Conservation (phyloP, 2,329 filamentous ascomycete genomes). For the Xylaria multiplex region DNA sequence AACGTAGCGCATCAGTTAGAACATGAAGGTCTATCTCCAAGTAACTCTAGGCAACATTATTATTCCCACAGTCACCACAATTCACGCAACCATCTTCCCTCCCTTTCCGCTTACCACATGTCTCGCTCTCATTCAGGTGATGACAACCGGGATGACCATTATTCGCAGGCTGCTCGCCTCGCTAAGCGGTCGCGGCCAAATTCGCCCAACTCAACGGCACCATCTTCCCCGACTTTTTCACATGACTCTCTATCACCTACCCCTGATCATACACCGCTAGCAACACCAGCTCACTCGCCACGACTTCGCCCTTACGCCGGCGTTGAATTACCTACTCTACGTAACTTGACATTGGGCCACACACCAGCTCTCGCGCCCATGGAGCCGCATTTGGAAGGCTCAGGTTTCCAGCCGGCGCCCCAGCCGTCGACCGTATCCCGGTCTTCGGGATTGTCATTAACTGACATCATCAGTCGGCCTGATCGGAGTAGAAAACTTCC, state of each 20-base stretch:
- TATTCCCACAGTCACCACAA: constrained; percentile 60
- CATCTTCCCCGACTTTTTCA: constrained; percentile 94
- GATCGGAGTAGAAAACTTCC: constrained; percentile 91
- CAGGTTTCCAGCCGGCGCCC: constrained; percentile 55
- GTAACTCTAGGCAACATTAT: constrained; percentile 63
- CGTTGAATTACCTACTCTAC: constrained; percentile 87
- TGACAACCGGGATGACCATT: constrained; percentile 80
- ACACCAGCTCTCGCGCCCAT: constrained; percentile 68
- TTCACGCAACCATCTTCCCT: constrained; percentile 73
- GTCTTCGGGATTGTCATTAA: constrained; percentile 79
- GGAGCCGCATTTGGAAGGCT: constrained; percentile 64
- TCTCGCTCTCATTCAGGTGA: constrained; percentile 86
- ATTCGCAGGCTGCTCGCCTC: constrained; percentile 72
- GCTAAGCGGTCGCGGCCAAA: constrained; percentile 91
- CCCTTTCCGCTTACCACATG: constrained; percentile 92
- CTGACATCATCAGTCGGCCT: constrained; percentile 89
- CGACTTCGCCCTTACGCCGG: constrained; percentile 83
- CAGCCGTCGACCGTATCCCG: constrained; percentile 49
- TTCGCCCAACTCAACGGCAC: constrained; percentile 94
- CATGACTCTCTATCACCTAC: constrained; percentile 96
- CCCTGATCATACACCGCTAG: constrained; percentile 97
- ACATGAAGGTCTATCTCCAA: constrained; percentile 61
- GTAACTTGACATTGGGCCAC: constrained; percentile 67
- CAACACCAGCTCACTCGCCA: constrained; percentile 93
- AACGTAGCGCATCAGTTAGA: constrained; percentile 71